Evolutionary conservation across 2,329 filamentous ascomycete genomes (phyloP), one percentile per base, ranked within the genome.

Genomic region (Aspergillus pseudotamarii): DNA sequence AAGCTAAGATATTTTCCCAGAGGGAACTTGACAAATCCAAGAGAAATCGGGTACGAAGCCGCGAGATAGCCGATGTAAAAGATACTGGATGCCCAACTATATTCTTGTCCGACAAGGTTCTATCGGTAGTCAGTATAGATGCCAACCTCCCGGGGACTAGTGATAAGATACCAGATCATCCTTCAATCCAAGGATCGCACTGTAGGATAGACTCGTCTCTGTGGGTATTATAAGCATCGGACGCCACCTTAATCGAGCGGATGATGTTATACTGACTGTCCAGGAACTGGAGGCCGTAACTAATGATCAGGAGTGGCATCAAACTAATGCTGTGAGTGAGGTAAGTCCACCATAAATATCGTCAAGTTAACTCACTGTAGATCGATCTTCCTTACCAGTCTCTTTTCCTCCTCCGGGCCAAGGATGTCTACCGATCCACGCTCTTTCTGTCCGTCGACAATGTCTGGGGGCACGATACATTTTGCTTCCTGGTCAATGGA

Each of bases 11-110:
- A 77, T 64, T 75, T 75, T 1, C 72, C 75, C 19, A 77, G 63
- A 0, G 74, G 75, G 16, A 77, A 67, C 1, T 71, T 66, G 38
- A 76, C 71, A 45, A 78, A 73, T 4, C 75, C 64, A 21, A 71
- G 66, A n/a, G 75, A 76, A 10, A 72, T 74, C 1, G 74, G 74
- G 54, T 75, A 77, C 54, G 74, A 72, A 12, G 76, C 72, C 2
- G 71, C 66, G 3, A 72, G 64, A 38, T 71, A 72, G 0, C 71
- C 71, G 23, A 72, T 66, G 55, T 73, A 73, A 51, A 73, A 73
- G 12, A 68, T 65, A 21, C 67, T 68, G 19, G 64, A 66, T 8
- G 61, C 53, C 71, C 70, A 73, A 21, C 61, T 66, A 48, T 67
- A 73, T 41, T 72, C 57, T 54, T 58, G 63, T 5, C 66, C 67